Percentiles rank a stretch among this genome's conserved stretches.
phyloP scores from a whole-genome alignment of 2,329 filamentous ascomycete genomes.

The Amylocarpus encephaloides region DNA sequence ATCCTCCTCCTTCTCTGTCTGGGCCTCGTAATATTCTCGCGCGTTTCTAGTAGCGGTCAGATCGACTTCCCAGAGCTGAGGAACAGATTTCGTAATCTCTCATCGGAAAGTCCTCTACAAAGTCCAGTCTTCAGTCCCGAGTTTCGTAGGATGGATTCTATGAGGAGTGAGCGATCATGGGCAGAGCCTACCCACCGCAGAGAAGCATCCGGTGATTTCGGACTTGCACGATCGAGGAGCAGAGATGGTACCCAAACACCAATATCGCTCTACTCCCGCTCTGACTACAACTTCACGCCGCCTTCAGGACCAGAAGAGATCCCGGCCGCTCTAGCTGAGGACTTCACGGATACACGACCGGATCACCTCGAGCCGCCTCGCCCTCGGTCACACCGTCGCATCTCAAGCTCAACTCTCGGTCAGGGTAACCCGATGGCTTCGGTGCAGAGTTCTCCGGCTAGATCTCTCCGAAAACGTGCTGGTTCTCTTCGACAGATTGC shows the following conservation, averaged over 20 bases:
- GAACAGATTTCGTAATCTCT: conserved; percentile 15
- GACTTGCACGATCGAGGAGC: conserved; percentile 10
- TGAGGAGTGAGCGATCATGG: conserved; percentile 13
- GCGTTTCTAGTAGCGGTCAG: conserved; percentile 38
- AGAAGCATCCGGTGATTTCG: conserved; percentile 14
- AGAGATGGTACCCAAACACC: conserved; percentile 21
- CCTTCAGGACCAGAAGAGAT: conserved; percentile 6
- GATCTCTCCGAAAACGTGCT: neutral
- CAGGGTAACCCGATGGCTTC: neutral
- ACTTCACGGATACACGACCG: neutral
- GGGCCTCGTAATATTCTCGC: conserved; percentile 76
- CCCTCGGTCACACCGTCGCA: neutral
- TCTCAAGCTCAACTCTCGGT: neutral
- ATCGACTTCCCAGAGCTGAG: conserved; percentile 22
- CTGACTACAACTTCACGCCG: conserved; percentile 10
- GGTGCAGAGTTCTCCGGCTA: neutral
- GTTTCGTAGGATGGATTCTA: conserved; percentile 10
- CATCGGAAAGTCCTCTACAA: conserved; percentile 20
- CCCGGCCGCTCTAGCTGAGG: neutral
- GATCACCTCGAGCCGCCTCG: conserved; percentile 5
- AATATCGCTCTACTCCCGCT: conserved; percentile 19
- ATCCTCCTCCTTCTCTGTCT: conserved; percentile 82
- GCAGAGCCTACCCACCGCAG: conserved; percentile 12
- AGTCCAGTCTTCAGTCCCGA: conserved; percentile 24
- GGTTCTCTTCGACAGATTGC: neutral